Conservation (phyloP, 176 grass and related monocot genomes). For the Avena insularis region DNA sequence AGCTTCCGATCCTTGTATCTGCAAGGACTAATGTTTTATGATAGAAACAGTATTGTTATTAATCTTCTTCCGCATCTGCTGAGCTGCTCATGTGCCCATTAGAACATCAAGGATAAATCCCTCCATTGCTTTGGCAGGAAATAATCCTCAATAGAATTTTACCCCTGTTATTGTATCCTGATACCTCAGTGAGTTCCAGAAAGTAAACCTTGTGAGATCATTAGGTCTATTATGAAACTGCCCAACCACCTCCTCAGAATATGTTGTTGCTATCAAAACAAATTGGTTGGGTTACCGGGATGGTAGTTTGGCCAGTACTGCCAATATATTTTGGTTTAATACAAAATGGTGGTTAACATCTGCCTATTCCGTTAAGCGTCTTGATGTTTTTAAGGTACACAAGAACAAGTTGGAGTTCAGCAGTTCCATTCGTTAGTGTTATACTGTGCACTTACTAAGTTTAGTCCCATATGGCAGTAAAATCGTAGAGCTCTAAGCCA, state of each 20-base stretch:
- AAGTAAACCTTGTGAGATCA: not conserved
- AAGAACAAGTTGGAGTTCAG: not conserved
- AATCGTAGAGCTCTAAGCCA: not conserved
- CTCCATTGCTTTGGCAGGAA: slow-evolving; percentile 30
- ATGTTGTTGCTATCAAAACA: slow-evolving; percentile 10
- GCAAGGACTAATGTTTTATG: not conserved
- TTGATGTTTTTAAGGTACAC: not conserved
- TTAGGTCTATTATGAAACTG: not conserved
- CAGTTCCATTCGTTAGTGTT: not conserved
- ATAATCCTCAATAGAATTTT: slow-evolving; percentile 19
- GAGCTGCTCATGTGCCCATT: not conserved
- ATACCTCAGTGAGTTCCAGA: not conserved
- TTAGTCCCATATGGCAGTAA: not conserved
- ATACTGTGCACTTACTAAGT: not conserved
- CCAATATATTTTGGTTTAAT: slow-evolving; percentile 11
- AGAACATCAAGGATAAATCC: slow-evolving; percentile 8
- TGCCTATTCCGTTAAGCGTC: not conserved
- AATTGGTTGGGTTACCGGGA: slow-evolving; percentile 10
- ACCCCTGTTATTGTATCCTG: not conserved
- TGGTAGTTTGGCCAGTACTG: not conserved
- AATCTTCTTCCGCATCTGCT: slow-evolving; percentile 26
- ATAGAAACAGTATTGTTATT: not conserved
- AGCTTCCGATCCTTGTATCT: slow-evolving; percentile 22
- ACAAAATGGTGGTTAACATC: not conserved
- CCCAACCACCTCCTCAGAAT: not conserved